Conservation (phyloP, 495 filamentous ascomycete genomes). For the Peziza echinospora region DNA sequence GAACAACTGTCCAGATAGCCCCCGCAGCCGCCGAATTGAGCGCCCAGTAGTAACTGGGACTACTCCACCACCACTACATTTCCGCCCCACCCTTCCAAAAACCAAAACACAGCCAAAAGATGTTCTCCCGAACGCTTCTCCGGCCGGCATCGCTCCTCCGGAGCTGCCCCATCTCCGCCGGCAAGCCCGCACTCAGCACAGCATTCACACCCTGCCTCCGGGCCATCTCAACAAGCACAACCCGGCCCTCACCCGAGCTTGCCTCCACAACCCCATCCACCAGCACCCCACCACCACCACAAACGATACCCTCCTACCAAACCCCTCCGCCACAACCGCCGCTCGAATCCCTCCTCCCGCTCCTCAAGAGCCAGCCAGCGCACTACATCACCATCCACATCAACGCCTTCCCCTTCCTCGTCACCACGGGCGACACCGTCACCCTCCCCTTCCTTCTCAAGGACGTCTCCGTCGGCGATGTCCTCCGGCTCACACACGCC, state of each 20-base stretch:
- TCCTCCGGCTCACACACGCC: conserved; percentile 69
- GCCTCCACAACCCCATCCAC: conserved; percentile 83
- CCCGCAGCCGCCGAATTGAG: too few relatives aligned
- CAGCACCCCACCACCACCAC: conserved; percentile 71
- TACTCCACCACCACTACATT: too few relatives aligned
- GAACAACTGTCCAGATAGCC: too few relatives aligned
- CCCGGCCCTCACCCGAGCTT: conserved; percentile 60
- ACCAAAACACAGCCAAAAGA: too few relatives aligned
- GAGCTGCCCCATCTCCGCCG: too few relatives aligned
- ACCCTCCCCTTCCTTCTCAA: conserved; percentile 93
- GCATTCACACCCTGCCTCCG: background rate
- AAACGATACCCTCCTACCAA: conserved; percentile 59
- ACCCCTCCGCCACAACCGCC: background rate
- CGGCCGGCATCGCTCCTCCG: too few relatives aligned
- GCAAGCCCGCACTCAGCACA: too few relatives aligned
- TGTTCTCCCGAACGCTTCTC: too few relatives aligned
- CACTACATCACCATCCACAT: conserved; percentile 81
- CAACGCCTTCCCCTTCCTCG: conserved; percentile 71
- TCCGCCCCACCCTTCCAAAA: too few relatives aligned
- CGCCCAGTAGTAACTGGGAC: too few relatives aligned
- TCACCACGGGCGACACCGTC: conserved; percentile 64
- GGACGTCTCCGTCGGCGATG: conserved; percentile 56
- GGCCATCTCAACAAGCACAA: conserved; percentile 14
- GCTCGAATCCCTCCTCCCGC: conserved; percentile 35
- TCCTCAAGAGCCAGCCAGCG: conserved; percentile 50